phyloP scores from a whole-genome alignment of 2,329 filamentous ascomycete species.

The Cryphonectria carpinicola region DNA sequence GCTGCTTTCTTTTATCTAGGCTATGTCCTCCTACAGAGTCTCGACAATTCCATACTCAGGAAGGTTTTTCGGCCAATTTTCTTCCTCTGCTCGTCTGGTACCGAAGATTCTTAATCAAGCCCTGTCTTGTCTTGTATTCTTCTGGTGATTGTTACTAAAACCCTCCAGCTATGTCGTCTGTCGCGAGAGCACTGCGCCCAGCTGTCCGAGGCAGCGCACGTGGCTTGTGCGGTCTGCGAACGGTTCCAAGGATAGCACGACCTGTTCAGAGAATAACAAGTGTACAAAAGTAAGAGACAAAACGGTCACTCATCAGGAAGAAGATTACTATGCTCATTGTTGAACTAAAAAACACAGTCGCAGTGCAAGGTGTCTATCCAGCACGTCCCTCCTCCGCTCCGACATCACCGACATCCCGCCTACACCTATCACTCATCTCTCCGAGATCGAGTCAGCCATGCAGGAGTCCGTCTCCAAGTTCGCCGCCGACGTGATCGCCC shows the following conservation, averaged over 20 bases:
- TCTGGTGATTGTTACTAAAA: not conserved
- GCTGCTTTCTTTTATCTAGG: conserved; percentile 23
- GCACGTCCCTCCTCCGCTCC: conserved; percentile 57
- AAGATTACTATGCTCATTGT: conserved; percentile 11
- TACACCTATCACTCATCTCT: conserved; percentile 90
- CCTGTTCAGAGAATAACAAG: conserved; percentile 26
- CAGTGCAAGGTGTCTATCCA: conserved; percentile 60
- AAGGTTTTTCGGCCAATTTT: not conserved
- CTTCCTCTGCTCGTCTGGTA: not conserved
- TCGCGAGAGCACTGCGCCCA: conserved; percentile 56
- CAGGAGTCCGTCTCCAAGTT: conserved; percentile 89
- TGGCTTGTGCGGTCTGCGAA: conserved; percentile 37
- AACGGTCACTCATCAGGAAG: not conserved
- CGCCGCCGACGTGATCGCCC: conserved; percentile 83
- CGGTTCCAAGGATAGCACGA: conserved; percentile 34
- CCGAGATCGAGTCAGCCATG: conserved; percentile 89
- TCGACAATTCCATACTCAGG: not conserved
- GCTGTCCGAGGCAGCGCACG: conserved; percentile 51
- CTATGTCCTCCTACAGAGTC: conserved; percentile 1
- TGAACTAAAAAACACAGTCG: conserved; percentile 9
- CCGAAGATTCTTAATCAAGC: not conserved
- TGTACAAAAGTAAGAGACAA: conserved; percentile 39
- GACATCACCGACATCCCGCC: conserved; percentile 80
- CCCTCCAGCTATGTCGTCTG: conserved; percentile 47
- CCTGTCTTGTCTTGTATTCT: not conserved